Percentiles rank a stretch among this genome's conserved stretches.
phyloP scores from a whole-genome alignment of 1,139 yeast genomes.

The Pneumocystis murina region DNA sequence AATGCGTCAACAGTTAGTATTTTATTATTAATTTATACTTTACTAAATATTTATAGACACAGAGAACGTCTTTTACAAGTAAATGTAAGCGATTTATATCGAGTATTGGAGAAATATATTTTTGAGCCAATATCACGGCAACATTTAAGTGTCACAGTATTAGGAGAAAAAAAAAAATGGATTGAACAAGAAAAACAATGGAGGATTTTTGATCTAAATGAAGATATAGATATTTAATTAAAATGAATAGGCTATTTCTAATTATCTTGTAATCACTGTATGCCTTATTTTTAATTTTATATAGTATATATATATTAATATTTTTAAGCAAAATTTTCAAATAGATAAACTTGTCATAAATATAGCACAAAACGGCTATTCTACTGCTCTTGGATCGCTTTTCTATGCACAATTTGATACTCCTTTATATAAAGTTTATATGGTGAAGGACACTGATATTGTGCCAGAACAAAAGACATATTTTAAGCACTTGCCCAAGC shows the following conservation, averaged over 20 bases:
- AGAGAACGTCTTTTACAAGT: constrained; percentile 61
- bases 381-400: neutral
- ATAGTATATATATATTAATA: neutral
- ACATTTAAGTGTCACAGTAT: constrained; percentile 12
- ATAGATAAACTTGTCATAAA: neutral
- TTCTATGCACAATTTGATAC: neutral
- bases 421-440: neutral
- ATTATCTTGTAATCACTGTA: neutral
- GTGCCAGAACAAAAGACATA: neutral
- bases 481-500: neutral
- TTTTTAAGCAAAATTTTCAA: neutral
- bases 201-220: constrained; percentile 10
- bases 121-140: constrained; percentile 16
- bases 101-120: constrained; percentile 51
- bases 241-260: neutral
- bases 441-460: neutral
- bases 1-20: constrained; percentile 44
- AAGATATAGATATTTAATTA: neutral
- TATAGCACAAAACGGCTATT: neutral
- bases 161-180: constrained; percentile 14
- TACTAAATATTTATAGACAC: constrained; percentile 4
- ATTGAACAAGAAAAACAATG: constrained; percentile 9
- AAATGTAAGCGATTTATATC: constrained; percentile 42
- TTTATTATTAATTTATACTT: constrained; percentile 21
- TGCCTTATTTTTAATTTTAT: neutral